A percentile compares a stretch with the other conserved stretches of the same genome.
These are phyloP conservation scores for Diaporthe ampelina DNA, from an alignment of 2,329 filamentous ascomycete genomes.

Conservation along the genomic window DNA sequence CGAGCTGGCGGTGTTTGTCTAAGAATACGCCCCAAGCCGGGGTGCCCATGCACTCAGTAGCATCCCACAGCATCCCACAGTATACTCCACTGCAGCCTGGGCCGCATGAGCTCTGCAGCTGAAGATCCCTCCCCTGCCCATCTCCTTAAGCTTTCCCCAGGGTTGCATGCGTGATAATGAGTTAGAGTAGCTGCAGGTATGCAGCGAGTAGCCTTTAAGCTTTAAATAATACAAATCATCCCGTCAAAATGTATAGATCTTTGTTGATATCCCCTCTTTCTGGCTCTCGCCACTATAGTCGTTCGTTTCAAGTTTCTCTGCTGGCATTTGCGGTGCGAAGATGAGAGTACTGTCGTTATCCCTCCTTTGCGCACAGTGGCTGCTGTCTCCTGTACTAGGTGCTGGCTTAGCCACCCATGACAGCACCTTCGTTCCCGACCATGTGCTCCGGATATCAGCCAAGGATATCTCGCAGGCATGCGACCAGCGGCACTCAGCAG, in stretches of 20 bases:
- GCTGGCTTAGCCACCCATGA: conserved; percentile 45
- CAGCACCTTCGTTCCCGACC: conserved; percentile 55
- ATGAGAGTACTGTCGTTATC: conserved; percentile 26
- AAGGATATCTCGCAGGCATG: conserved; percentile 59
- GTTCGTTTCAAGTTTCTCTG: not conserved
- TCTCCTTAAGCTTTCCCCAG: conserved; percentile 28
- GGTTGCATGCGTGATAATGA: conserved; percentile 14
- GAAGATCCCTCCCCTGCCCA: conserved; percentile 29
- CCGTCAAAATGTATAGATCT: conserved; percentile 7
- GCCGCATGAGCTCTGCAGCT: conserved; percentile 22
- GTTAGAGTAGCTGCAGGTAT: not conserved
- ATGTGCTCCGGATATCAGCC: conserved; percentile 60
- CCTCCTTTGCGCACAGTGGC: conserved; percentile 28
- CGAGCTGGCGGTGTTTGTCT: conserved; percentile 5
- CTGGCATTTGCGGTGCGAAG: conserved; percentile 10
- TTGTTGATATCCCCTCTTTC: not conserved
- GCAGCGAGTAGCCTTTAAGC: not conserved
- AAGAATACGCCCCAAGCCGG: not conserved
- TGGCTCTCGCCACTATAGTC: not conserved
- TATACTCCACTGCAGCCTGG: conserved; percentile 1
- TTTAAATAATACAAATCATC: conserved; percentile 25
- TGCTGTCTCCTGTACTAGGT: conserved; percentile 21
- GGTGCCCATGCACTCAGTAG: conserved; percentile 5
- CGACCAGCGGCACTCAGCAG: conserved; percentile 55
- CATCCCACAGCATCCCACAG: conserved; percentile 16